Percentiles rank a stretch among this genome's conserved stretches.
Conservation (phyloP, 2,329 filamentous ascomycete species). For the Cadophora sp. region DNA sequence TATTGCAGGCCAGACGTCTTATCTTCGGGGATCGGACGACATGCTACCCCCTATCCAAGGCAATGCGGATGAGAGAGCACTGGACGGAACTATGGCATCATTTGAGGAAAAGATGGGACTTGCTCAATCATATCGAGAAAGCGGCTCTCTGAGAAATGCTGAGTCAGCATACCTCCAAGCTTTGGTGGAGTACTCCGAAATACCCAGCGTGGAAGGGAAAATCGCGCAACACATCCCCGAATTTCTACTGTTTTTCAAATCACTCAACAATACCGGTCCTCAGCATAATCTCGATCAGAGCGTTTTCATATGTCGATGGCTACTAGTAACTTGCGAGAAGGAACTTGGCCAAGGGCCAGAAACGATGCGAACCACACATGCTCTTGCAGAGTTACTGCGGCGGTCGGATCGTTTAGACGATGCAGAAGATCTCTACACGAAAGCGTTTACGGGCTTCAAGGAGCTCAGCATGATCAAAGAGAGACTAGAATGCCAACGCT, state of each 20-base stretch:
- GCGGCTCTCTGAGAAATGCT: constrained; percentile 17
- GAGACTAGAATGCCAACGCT: constrained; percentile 22
- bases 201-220: constrained; percentile 20
- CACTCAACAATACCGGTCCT: constrained; percentile 2
- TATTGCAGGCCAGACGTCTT: constrained; percentile 13
- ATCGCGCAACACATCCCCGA: constrained; percentile 14
- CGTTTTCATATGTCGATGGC: constrained; percentile 23
- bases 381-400: constrained; percentile 12
- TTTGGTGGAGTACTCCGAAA: constrained; percentile 20
- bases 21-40: constrained; percentile 19
- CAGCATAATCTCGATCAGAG: constrained; percentile 17
- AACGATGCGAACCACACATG: constrained; percentile 17
- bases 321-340: constrained; percentile 19
- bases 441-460: constrained; percentile 17
- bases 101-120: constrained; percentile 19
- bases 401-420: constrained; percentile 11
- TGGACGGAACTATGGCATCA: constrained; percentile 10
- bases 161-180: constrained; percentile 23
- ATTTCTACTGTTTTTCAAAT: constrained; percentile 18
- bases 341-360: constrained; percentile 19
- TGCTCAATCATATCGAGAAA: constrained; percentile 15
- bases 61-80: constrained; percentile 11
- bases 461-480: constrained; percentile 11
- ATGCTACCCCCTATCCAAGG: constrained; percentile 16
- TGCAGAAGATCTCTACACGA: constrained; percentile 19